Base-by-base conservation (phyloP, 208 protist genomes). In the Polymyxa betae region DNA sequence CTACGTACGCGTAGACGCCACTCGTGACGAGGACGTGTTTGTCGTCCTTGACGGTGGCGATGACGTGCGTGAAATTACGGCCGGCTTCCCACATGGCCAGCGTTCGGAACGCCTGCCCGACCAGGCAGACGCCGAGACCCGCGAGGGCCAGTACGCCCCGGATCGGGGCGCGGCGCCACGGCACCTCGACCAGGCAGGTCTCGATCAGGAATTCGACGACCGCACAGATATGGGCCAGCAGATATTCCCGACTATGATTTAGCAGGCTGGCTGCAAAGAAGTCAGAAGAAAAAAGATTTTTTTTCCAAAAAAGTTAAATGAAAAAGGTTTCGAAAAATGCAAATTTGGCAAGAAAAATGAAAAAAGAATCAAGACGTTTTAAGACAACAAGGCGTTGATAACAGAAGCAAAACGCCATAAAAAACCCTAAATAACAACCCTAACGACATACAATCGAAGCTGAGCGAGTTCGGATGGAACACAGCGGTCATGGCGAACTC, bases 1-100 rank as follows among this genome's bases (percentile, higher is more conserved):
- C 16, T 66, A 66, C 44, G 88, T 91, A 91, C 72, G 52, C 68
- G 44, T 91, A 91, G 41, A 91, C 88, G 40, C 89, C 89, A 0
- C 43, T 5, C 35, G 46, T 66, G 77, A 91, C 40, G 5, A 91
- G 40, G 0, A 41, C 41, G 64, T 91, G 89, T 10, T 77, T 45
- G 35, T 16, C 24, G 29, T 0, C 35, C 41, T 78, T 66, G 24
- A 0, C 32, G 0, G n/a, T 38, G 16, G 52, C 43, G n/a, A 91
- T 88, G 0, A 52, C 24, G 64, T 91, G 89, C 16, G 64, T 78
- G 44, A 91, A 91, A 45, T 52, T 82, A 35, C 88, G 82, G 10
- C 89, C 89, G 40, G 89, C 89, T 38, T 38, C 12, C 29, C 64
- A 10, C 38, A 91, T 91, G 1, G 89, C 89, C 32, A 68, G 5